A percentile compares a stretch with the other conserved stretches of the same genome.
Evolutionary conservation across 1,284 basidiomycete genomes (phyloP).

Genomic region (Volvariella surrecta): DNA sequence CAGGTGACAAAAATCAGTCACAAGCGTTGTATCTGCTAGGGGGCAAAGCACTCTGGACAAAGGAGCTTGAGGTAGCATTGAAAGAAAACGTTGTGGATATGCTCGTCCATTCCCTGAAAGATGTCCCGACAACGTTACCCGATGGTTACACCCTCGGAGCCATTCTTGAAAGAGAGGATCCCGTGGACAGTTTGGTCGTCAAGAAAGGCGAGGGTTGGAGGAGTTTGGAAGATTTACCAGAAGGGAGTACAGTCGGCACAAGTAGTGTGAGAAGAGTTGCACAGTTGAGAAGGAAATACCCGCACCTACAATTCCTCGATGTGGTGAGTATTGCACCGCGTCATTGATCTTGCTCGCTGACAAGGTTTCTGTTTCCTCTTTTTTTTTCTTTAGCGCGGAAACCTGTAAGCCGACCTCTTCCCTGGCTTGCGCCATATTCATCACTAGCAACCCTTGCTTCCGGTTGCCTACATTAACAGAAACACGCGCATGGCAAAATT

Average conservation of each 20-base stretch:
- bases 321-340: constrained; percentile 52
- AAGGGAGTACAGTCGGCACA: constrained; percentile 89
- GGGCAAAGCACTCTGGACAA: constrained; percentile 91
- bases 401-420: constrained; percentile 47
- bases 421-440: constrained; percentile 4
- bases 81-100: constrained; percentile 74
- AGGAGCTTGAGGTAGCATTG: constrained; percentile 86
- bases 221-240: constrained; percentile 77
- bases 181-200: constrained; percentile 85
- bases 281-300: constrained; percentile 79
- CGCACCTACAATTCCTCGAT: constrained; percentile 79
- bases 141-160: constrained; percentile 83
- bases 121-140: constrained; percentile 86
- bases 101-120: constrained; percentile 92
- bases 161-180: constrained; percentile 84
- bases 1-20: constrained; percentile 88
- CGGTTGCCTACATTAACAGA: constrained; percentile 28
- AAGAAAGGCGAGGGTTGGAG: constrained; percentile 72
- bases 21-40: constrained; percentile 75
- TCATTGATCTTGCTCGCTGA: constrained; percentile 6
- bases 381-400: constrained; percentile 63
- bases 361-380: too few relatives aligned
- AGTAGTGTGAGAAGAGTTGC: constrained; percentile 91
- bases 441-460: neutral
- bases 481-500: constrained; percentile 90